Evolutionary conservation across 1,284 basidiomycete genomes (phyloP).

Genomic region (Pulveroboletus sp.): DNA sequence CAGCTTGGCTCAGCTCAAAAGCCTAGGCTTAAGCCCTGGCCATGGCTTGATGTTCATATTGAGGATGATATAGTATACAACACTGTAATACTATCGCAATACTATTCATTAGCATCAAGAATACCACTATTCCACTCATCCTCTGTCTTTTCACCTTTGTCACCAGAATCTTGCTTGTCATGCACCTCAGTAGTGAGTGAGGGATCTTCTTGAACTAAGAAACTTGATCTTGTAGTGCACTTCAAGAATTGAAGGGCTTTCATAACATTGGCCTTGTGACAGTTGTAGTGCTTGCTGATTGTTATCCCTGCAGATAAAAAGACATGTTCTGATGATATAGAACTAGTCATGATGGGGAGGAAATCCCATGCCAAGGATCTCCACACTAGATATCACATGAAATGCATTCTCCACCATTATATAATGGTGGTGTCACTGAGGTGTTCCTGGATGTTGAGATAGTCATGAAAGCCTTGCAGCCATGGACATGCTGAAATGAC

Average conservation of each 20-base stretch:
- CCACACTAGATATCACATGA: constrained; percentile 24
- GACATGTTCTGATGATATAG: constrained; percentile 26
- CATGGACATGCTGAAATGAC: too few species aligned
- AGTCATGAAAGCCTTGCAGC: too few species aligned
- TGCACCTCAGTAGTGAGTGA: too few species aligned
- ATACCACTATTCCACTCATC: too few species aligned
- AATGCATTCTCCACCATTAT: neutral
- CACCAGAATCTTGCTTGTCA: too few species aligned
- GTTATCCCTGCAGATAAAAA: constrained; percentile 35
- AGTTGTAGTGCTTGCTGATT: constrained; percentile 36
- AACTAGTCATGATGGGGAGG: constrained; percentile 42
- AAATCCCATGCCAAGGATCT: constrained; percentile 38
- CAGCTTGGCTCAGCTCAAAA: neutral
- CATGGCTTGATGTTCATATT: neutral
- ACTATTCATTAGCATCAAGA: neutral
- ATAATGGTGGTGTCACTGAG: neutral
- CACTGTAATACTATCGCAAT: too few species aligned
- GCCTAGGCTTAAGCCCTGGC: constrained; percentile 2
- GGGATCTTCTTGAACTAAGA: too few species aligned
- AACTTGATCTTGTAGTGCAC: too few species aligned
- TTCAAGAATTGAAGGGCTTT: constrained; percentile 23
- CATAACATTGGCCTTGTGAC: constrained; percentile 27
- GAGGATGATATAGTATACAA: neutral
- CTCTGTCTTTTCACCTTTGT: too few species aligned
- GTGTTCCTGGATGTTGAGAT: neutral